Percentiles rank a stretch among this genome's conserved stretches.
Evolutionary conservation across 192 early-diverging fungal species (phyloP).

Genomic region (Linnemannia elongata): DNA sequence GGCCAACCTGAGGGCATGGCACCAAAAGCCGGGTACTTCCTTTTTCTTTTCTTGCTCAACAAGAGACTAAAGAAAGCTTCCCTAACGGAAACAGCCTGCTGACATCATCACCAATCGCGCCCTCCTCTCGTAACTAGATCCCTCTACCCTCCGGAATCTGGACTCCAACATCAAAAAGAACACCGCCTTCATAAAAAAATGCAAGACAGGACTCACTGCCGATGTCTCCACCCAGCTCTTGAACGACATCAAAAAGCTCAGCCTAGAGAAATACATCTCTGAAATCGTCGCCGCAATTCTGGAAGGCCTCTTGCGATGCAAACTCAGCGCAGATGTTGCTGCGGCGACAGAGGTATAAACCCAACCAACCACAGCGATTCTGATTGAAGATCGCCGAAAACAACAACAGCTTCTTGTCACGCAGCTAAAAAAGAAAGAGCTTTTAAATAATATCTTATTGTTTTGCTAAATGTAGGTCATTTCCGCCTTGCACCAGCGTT

Average conservation of each 20-base stretch:
- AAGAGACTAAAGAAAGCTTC: background rate
- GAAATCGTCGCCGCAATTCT: slow-evolving; percentile 89
- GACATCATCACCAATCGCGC: background rate
- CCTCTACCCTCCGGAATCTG: slow-evolving; percentile 69
- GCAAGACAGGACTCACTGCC: slow-evolving; percentile 76
- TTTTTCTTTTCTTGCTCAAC: background rate
- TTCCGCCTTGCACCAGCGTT: slow-evolving; percentile 91
- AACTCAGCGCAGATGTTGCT: slow-evolving; percentile 78
- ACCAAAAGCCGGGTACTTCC: slow-evolving; percentile 32
- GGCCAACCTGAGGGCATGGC: slow-evolving; percentile 53
- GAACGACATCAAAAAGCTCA: slow-evolving; percentile 85
- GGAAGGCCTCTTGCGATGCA: slow-evolving; percentile 82
- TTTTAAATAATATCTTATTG: background rate
- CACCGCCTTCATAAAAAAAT: slow-evolving; percentile 95
- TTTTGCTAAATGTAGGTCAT: slow-evolving; percentile 62
- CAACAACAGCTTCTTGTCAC: background rate
- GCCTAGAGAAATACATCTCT: slow-evolving; percentile 96
- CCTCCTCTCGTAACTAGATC: slow-evolving; percentile 36
- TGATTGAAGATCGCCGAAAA: background rate
- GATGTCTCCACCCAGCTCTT: slow-evolving; percentile 78
- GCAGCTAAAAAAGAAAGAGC: background rate
- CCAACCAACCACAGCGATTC: background rate
- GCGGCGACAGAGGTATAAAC: slow-evolving; percentile 82
- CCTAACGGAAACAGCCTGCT: background rate
- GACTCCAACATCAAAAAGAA: slow-evolving; percentile 99